These are phyloP conservation scores for Austroboletus sp. DNA, from an alignment of 1,284 basidiomycete species.

Conservation along the genomic window DNA sequence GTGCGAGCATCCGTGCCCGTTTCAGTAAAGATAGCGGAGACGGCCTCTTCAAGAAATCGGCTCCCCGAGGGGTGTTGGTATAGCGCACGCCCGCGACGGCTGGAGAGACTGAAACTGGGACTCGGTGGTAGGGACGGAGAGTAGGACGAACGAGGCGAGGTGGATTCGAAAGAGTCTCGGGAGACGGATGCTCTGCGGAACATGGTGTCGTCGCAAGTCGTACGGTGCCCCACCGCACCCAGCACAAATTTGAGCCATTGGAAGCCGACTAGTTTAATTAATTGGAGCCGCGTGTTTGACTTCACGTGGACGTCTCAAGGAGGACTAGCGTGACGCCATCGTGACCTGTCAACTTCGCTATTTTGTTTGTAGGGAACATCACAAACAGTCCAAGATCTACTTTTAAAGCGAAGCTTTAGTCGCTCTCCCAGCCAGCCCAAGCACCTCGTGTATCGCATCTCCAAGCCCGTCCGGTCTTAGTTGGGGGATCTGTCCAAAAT, in stretches of 20 bases:
- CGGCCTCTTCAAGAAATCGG: slow-evolving; percentile 26
- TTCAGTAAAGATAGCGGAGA: slow-evolving; percentile 27
- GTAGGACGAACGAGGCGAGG: slow-evolving; percentile 2
- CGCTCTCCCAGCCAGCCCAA: slow-evolving; percentile 13
- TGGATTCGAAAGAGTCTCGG: slow-evolving; percentile 11
- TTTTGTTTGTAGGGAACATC: too few species aligned
- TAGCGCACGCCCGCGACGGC: not conserved
- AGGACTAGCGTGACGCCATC: not conserved
- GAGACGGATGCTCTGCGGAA: slow-evolving; percentile 15
- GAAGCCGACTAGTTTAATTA: not conserved
- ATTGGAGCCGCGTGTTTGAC: not conserved
- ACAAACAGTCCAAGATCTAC: not conserved
- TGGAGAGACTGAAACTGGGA: slow-evolving; percentile 9
- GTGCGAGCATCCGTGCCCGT: slow-evolving; percentile 13
- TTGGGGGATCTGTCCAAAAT: slow-evolving; percentile 21
- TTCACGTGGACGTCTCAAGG: not conserved
- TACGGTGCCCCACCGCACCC: not conserved
- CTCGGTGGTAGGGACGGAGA: slow-evolving; percentile 12
- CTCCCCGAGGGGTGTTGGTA: slow-evolving; percentile 25
- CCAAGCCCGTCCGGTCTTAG: slow-evolving; percentile 28
- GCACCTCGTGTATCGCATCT: slow-evolving; percentile 24
- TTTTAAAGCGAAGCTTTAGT: slow-evolving; percentile 14
- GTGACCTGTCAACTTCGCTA: too few species aligned
- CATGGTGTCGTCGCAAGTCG: slow-evolving; percentile 13
- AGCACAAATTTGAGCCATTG: not conserved